These are phyloP conservation scores for Kazachstania psychrophila DNA, from an alignment of 805 yeast genomes.

Conservation along the genomic window DNA sequence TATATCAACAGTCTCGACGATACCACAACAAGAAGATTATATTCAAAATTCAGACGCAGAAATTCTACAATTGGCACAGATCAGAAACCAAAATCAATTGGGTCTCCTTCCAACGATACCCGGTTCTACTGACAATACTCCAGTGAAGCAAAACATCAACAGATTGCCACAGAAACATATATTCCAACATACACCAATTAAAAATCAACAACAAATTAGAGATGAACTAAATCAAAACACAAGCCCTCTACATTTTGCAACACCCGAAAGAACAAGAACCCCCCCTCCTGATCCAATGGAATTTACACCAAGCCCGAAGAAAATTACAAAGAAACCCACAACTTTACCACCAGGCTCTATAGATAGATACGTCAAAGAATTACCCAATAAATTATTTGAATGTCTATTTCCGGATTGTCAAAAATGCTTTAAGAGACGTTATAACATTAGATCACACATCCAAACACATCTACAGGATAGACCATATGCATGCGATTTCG, in stretches of 20 bases:
- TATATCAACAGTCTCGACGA: slow-evolving; percentile 28
- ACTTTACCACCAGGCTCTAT: slow-evolving; percentile 80
- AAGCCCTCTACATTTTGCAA: no score
- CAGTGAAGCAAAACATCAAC: slow-evolving; percentile 7
- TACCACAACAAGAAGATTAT: slow-evolving; percentile 21
- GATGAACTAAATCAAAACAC: no score
- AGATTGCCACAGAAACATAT: slow-evolving; percentile 23
- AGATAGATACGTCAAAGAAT: slow-evolving; percentile 74
- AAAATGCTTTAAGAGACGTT: slow-evolving; percentile 76
- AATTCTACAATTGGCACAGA: background rate
- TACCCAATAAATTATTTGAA: slow-evolving; percentile 62
- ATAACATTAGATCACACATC: slow-evolving; percentile 88
- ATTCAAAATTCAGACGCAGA: slow-evolving; percentile 2
- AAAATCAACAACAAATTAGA: slow-evolving; percentile 3
- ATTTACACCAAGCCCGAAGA: slow-evolving; percentile 14
- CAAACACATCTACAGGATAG: slow-evolving; percentile 94
- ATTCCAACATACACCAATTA: slow-evolving; percentile 26
- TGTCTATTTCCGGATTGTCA: slow-evolving; percentile 75
- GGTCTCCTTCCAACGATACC: slow-evolving; percentile 23
- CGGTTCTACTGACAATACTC: slow-evolving; percentile 24
- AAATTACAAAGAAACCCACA: slow-evolving; percentile 25
- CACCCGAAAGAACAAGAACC: background rate
- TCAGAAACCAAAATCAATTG: slow-evolving; percentile 8
- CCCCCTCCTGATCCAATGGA: slow-evolving; percentile 1
- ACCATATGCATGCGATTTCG: slow-evolving; percentile 66